phyloP scores from a whole-genome alignment of 2,329 filamentous ascomycete genomes.

The Aspergillus candidus region DNA sequence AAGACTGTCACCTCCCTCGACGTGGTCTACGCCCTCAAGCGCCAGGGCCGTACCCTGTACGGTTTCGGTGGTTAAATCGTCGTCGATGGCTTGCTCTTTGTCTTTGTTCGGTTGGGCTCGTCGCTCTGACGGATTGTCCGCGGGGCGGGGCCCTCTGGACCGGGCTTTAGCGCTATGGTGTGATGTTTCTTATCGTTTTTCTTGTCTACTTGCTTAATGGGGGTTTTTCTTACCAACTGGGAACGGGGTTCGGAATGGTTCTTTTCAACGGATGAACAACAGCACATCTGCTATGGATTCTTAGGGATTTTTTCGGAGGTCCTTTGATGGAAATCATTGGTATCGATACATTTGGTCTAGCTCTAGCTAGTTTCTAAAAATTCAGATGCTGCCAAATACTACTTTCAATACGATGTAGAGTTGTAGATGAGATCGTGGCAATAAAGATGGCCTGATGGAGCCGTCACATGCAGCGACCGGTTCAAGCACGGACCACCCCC shows the following conservation, averaged over 20 bases:
- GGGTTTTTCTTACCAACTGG: conserved; percentile 8
- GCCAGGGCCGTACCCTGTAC: conserved; percentile 68
- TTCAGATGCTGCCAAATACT: too few species aligned
- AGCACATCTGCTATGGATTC: background rate
- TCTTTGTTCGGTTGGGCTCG: background rate
- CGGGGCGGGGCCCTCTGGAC: background rate
- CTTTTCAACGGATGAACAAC: conserved; percentile 7
- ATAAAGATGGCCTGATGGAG: too few species aligned
- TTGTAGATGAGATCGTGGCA: too few species aligned
- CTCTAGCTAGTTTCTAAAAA: too few species aligned
- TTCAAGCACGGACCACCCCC: background rate
- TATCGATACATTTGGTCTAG: too few species aligned
- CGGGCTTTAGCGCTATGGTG: background rate
- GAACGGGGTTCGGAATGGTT: conserved; percentile 11
- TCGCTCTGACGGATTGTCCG: background rate
- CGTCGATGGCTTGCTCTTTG: background rate
- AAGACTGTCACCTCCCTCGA: conserved; percentile 53
- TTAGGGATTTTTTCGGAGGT: conserved; percentile 3
- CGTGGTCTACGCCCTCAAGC: conserved; percentile 59
- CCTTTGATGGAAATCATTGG: background rate
- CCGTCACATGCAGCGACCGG: background rate
- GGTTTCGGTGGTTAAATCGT: conserved; percentile 72
- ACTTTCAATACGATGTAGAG: too few species aligned
- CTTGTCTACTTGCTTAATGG: conserved; percentile 8
- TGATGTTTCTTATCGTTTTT: background rate